phyloP scores from a whole-genome alignment of 371 early-diverging fungal genomes.

The Actinomortierella ambigua region DNA sequence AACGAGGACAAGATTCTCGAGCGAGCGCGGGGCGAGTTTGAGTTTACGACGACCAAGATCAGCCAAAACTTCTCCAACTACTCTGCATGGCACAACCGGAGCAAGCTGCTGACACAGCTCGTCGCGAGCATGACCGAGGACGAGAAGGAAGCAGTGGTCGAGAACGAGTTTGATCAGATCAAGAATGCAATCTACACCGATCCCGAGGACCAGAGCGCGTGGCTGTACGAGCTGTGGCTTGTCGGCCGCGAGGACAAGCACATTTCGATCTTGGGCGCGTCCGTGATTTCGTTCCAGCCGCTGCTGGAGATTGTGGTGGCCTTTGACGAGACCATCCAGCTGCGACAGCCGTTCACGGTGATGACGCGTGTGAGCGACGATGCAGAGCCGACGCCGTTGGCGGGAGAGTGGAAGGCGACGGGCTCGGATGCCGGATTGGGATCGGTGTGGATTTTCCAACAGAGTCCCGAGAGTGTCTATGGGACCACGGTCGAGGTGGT shows the following conservation, averaged over 20 bases:
- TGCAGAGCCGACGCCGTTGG: conserved; percentile 4
- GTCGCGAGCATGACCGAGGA: conserved; percentile 51
- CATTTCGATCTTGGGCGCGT: conserved; percentile 38
- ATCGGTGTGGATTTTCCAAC: conserved; percentile 43
- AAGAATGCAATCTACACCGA: conserved; percentile 92
- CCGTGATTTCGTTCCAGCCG: conserved; percentile 36
- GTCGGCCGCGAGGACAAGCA: conserved; percentile 61
- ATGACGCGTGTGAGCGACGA: conserved; percentile 17
- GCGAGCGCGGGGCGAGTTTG: conserved; percentile 68
- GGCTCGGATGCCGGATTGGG: conserved; percentile 34
- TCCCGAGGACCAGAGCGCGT: conserved; percentile 96
- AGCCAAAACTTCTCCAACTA: conserved; percentile 91
- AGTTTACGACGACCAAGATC: conserved; percentile 87
- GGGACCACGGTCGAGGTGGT: conserved; percentile 34
- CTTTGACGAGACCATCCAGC: conserved; percentile 42
- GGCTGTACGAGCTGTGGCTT: conserved; percentile 94
- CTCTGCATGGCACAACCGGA: conserved; percentile 97
- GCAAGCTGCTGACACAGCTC: conserved; percentile 74
- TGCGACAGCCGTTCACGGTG: conserved; percentile 34
- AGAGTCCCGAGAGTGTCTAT: conserved; percentile 9
- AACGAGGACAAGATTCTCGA: conserved; percentile 9
- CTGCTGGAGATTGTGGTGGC: conserved; percentile 34
- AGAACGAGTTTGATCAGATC: conserved; percentile 79
- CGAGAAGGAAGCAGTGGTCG: conserved; percentile 35
- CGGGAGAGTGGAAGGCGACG: conserved; percentile 43